Conservation (phyloP, 1,139 yeast species). For the Yamadazyma atlantica region DNA sequence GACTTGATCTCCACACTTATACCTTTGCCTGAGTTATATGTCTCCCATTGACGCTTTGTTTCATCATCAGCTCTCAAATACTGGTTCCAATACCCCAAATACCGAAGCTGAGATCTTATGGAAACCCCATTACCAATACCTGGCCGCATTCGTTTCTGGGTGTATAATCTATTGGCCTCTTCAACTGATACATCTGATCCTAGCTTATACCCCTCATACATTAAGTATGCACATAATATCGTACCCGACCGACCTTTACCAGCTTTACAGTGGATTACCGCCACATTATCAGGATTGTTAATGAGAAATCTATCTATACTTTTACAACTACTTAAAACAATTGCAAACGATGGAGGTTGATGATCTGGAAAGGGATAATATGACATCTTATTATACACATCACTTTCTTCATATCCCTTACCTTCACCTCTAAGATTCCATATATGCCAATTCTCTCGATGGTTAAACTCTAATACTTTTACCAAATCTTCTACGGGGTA, state of each 20-base stretch:
- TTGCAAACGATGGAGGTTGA: conserved; percentile 64
- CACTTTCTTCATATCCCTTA: conserved; percentile 47
- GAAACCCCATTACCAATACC: conserved; percentile 69
- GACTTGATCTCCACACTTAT: neutral
- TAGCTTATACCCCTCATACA: conserved; percentile 36
- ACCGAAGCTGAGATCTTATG: conserved; percentile 67
- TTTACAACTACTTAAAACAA: conserved; percentile 43
- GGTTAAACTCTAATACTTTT: conserved; percentile 46
- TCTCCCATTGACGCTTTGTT: neutral
- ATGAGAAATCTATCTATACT: conserved; percentile 47
- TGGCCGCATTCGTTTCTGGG: conserved; percentile 55
- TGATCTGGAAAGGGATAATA: conserved; percentile 74
- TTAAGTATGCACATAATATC: conserved; percentile 66
- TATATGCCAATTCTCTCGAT: conserved; percentile 63
- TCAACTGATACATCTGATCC: conserved; percentile 23
- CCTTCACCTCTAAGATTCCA: conserved; percentile 71
- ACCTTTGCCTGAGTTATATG: neutral
- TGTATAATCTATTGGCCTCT: conserved; percentile 53
- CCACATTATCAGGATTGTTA: conserved; percentile 41
- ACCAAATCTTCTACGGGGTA: conserved; percentile 55
- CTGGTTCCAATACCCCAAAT: conserved; percentile 57
- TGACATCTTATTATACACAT: conserved; percentile 28
- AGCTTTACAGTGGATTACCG: conserved; percentile 82
- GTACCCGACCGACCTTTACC: conserved; percentile 94
- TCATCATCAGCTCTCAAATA: conserved; percentile 19